These are phyloP conservation scores for Pythium diclinum DNA, from an alignment of 352 stramenopile species.

Conservation along the genomic window DNA sequence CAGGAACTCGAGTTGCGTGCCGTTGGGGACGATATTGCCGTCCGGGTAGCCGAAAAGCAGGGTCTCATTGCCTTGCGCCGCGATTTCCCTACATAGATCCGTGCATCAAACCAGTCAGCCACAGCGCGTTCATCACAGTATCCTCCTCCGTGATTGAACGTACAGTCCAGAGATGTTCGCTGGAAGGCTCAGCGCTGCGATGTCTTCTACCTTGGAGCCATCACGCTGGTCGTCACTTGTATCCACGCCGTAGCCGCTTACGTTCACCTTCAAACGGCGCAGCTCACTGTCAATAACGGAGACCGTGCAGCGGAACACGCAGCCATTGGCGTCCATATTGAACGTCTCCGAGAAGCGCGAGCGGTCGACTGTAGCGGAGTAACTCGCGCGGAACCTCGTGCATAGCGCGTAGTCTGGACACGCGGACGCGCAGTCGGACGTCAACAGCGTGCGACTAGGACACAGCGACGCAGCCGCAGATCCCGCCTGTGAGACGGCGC, in stretches of 20 bases:
- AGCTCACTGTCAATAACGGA: not conserved
- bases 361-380: not conserved
- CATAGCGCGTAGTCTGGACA: not conserved
- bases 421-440: slow-evolving; percentile 1
- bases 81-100: not conserved
- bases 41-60: slow-evolving; percentile 6
- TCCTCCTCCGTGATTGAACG: not conserved
- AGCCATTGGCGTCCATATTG: slow-evolving; percentile 7
- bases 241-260: not conserved
- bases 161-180: slow-evolving; percentile 12
- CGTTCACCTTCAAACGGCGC: not conserved
- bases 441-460: slow-evolving; percentile 5
- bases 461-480: slow-evolving; percentile 1
- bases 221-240: not conserved
- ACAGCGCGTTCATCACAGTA: not conserved
- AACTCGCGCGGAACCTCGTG: slow-evolving; percentile 1
- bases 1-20: slow-evolving; percentile 12
- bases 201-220: slow-evolving; percentile 1
- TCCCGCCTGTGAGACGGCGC: not conserved
- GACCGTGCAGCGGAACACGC: slow-evolving; percentile 8
- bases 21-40: slow-evolving; percentile 13
- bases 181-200: slow-evolving; percentile 11
- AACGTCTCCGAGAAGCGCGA: not conserved
- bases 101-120: not conserved
- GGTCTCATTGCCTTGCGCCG: not conserved